Base-by-base conservation (phyloP, 2,329 filamentous ascomycete genomes). In the Magnaporthales sp. region DNA sequence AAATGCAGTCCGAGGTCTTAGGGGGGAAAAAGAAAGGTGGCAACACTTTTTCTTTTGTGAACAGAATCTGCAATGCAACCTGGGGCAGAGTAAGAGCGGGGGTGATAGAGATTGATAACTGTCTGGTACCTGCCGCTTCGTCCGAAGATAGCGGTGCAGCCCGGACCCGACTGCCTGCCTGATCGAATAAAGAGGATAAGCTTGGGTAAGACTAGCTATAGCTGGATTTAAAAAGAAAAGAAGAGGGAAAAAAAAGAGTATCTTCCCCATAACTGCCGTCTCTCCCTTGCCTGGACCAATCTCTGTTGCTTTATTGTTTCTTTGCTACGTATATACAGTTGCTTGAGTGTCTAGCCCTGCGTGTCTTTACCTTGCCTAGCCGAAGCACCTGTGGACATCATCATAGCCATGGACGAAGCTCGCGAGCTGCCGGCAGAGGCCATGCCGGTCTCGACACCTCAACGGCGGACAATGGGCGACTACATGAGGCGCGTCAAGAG, bases 401-500 rank as follows among this genome's bases (percentile, higher is more conserved):
- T n/a, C 15, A n/a, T 3, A 66, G 65, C 31, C 67, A 86, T 86
- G 84, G 84, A 87, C 69, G 84, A 87, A 71, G 82, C 85, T 69
- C 81, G 84, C 66, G 81, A 77, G 4, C 64, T 66, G 11, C 83
- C 84, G 19, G 80, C 80, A 15, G 77, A 79, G 63, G 84, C 86
- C 72, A 76, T 78, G 69, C 81, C 82, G 19, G 75, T 75, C 64
- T 69, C 73, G 31, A 69, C 73, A 7, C 74, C 76, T 22, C 61
- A 19, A 63, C 58, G 60, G n/a, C 75, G 70, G 67, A 75, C 74
- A 19, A 64, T 79, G n/a, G 72, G 70, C 66, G 71, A 75, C 64
- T 72, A 73, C 24, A 31, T 79, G 13, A 70, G 69, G 32, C 58
- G 70, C 60, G 27, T 78, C 66, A 79, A 74, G 71, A 78, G 77